Conservation (phyloP, 2,329 filamentous ascomycete species). For the Penicillium fuscoglaucum region DNA sequence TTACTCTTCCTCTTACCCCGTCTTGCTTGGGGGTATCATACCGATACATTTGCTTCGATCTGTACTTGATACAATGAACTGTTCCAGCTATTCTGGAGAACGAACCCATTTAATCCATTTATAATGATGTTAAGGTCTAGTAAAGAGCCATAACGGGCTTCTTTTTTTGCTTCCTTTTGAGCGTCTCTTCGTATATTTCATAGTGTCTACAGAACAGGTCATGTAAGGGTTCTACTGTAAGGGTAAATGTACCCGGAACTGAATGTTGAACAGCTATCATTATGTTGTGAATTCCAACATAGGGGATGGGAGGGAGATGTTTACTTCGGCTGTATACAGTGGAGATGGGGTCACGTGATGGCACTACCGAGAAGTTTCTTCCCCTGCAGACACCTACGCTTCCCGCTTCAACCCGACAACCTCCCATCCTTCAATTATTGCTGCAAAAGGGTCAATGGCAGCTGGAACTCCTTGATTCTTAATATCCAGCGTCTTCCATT, state of each 20-base stretch:
- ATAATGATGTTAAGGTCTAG: not conserved
- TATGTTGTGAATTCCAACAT: not conserved
- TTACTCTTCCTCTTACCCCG: constrained; percentile 14
- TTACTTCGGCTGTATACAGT: constrained; percentile 2
- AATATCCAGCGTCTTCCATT: not conserved
- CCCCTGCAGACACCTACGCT: constrained; percentile 21
- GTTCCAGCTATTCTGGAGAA: constrained; percentile 1
- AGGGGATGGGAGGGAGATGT: not conserved
- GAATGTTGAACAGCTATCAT: not conserved
- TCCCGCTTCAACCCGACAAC: constrained; percentile 10
- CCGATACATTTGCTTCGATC: constrained; percentile 23
- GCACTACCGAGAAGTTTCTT: constrained; percentile 36
- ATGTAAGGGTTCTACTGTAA: no score
- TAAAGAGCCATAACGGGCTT: not conserved
- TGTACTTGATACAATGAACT: constrained; percentile 23
- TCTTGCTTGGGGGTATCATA: constrained; percentile 21
- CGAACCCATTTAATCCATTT: not conserved
- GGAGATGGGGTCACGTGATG: constrained; percentile 23
- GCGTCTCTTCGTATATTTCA: not conserved
- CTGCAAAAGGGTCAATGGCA: constrained; percentile 12
- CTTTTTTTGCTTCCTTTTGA: not conserved
- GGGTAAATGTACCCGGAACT: not conserved
- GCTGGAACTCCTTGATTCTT: constrained; percentile 13
- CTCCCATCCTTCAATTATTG: constrained; percentile 22
- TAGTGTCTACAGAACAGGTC: no score